These are phyloP conservation scores for Phoma sp. DNA, from an alignment of 2,329 filamentous ascomycete genomes.

Conservation along the genomic window DNA sequence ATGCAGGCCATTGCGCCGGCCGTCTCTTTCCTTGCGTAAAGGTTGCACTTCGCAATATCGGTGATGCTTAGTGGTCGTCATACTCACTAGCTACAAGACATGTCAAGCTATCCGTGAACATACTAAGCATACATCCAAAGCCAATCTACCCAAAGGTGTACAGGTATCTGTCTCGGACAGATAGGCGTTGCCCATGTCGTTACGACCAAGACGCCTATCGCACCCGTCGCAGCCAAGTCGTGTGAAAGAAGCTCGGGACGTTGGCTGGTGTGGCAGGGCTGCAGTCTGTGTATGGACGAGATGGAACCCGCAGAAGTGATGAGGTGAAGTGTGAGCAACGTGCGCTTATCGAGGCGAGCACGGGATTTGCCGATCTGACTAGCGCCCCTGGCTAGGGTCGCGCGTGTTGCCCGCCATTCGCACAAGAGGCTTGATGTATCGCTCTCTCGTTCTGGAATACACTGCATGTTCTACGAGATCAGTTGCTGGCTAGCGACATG, in stretches of 20 bases:
- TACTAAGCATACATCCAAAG: too few relatives aligned
- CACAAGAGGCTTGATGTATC: conserved; percentile 41
- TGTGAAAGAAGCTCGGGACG: too few relatives aligned
- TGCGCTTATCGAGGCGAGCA: conserved; percentile 6
- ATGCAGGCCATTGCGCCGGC: not conserved
- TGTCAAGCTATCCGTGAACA: not conserved
- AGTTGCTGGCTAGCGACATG: conserved; percentile 19
- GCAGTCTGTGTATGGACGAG: not conserved
- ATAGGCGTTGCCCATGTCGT: too few relatives aligned
- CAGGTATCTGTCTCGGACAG: too few relatives aligned
- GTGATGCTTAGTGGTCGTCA: conserved; percentile 1
- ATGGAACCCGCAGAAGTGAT: conserved; percentile 1
- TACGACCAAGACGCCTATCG: too few relatives aligned
- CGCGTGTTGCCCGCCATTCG: conserved; percentile 19
- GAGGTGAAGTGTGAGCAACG: conserved; percentile 12
- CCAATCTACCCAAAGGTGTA: too few relatives aligned
- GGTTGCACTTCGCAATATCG: conserved; percentile 2
- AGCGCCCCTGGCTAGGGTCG: conserved; percentile 18
- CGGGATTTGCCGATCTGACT: conserved; percentile 10
- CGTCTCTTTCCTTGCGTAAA: conserved; percentile 8
- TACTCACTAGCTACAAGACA: not conserved
- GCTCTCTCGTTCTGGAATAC: conserved; percentile 33
- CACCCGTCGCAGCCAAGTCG: too few relatives aligned
- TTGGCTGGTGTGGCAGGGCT: too few relatives aligned
- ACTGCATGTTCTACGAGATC: conserved; percentile 26